These are phyloP conservation scores for Pyricularia grisea DNA, from an alignment of 2,329 filamentous ascomycete genomes.

Conservation along the genomic window DNA sequence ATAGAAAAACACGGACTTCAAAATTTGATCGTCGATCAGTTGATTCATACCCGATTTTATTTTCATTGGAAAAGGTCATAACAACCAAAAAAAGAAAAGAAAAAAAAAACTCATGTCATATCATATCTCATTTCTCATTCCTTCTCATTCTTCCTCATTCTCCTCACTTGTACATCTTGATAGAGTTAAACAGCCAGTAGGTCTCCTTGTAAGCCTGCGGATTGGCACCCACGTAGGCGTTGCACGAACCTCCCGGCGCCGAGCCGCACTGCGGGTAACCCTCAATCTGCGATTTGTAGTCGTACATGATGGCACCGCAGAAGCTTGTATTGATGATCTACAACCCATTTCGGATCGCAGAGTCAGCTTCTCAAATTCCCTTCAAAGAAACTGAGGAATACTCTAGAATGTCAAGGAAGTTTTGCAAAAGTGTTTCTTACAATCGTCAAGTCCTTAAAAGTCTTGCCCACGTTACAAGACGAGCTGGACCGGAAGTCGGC, in stretches of 20 bases:
- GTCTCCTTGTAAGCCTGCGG: conserved; percentile 45
- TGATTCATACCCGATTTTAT: not conserved
- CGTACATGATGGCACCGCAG: conserved; percentile 21
- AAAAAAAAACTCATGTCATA: not conserved
- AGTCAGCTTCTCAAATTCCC: not conserved
- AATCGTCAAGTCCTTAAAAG: conserved; percentile 47
- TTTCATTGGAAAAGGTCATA: not conserved
- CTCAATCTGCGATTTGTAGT: conserved; percentile 42
- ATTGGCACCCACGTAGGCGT: conserved; percentile 46
- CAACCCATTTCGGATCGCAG: not conserved
- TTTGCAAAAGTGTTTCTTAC: conserved; percentile 20
- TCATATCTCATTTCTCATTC: not conserved
- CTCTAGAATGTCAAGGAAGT: not conserved
- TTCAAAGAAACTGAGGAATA: not conserved
- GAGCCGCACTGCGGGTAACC: conserved; percentile 11
- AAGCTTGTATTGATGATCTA: conserved; percentile 18
- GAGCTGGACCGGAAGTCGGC: conserved; percentile 21
- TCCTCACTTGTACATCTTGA: conserved; percentile 29
- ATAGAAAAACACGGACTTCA: not conserved
- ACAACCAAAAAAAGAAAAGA: not conserved
- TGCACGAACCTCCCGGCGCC: conserved; percentile 26
- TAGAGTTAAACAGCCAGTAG: conserved; percentile 48
- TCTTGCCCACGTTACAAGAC: conserved; percentile 43
- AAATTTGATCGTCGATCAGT: not conserved
- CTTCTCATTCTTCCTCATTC: not conserved